A percentile compares a stretch with the other conserved stretches of the same genome.
Conservation (phyloP, 2,329 filamentous ascomycete genomes). For the Phaeosphaeria sp. region DNA sequence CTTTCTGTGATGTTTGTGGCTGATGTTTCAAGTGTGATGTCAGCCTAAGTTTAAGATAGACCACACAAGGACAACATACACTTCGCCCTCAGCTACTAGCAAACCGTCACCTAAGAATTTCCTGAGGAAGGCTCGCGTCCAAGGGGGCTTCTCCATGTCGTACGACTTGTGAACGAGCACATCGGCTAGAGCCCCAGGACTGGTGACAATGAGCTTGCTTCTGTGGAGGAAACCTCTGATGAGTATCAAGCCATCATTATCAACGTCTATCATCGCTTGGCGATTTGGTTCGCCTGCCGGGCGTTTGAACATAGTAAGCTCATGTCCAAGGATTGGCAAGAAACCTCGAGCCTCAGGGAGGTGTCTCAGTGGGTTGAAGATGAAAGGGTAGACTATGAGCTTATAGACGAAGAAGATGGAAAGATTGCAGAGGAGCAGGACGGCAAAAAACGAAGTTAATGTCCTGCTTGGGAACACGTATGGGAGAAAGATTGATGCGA, state of each 20-base stretch:
- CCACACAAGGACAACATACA: constrained; percentile 7
- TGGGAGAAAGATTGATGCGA: constrained; percentile 29
- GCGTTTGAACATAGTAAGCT: constrained; percentile 40
- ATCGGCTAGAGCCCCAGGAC: constrained; percentile 55
- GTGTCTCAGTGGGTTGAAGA: constrained; percentile 49
- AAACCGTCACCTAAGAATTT: constrained; percentile 60
- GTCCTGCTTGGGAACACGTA: constrained; percentile 17
- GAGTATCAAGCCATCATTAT: constrained; percentile 51
- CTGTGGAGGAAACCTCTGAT: constrained; percentile 49
- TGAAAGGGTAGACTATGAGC: constrained; percentile 46
- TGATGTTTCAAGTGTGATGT: background rate
- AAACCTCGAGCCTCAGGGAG: constrained; percentile 42
- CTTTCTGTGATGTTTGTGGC: constrained; percentile 66
- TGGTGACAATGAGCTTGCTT: constrained; percentile 48
- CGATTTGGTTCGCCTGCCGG: constrained; percentile 43
- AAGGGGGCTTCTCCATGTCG: constrained; percentile 61
- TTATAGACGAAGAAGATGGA: constrained; percentile 22
- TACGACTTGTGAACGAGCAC: constrained; percentile 61
- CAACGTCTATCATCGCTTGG: constrained; percentile 46
- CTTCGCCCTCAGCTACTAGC: constrained; percentile 58
- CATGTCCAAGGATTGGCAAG: constrained; percentile 48
- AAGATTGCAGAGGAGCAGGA: constrained; percentile 25
- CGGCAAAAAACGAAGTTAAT: constrained; percentile 22
- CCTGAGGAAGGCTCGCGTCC: constrained; percentile 53
- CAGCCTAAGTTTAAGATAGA: background rate